Base-by-base conservation (phyloP, 441 rosid species). In the Capsella rubella region DNA sequence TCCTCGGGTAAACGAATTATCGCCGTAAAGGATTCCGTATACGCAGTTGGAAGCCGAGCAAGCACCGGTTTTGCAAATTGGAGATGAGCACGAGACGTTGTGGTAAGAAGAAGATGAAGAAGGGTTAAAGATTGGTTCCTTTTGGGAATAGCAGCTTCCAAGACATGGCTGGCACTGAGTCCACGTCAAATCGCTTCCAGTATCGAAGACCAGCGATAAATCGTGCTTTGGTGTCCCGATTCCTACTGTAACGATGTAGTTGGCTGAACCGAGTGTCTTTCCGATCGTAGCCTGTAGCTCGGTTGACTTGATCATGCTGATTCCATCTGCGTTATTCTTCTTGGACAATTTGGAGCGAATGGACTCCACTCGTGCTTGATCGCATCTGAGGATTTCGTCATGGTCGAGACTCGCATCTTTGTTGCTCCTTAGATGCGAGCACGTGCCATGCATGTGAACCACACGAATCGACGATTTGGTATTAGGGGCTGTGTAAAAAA, bases 161-260 rank as follows among this genome's bases (percentile, higher is more conserved):
- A 8, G 71, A 8, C 93, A 90, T 2, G 92, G 91, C 43, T 78
- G 11, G 11, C 96, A 90, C 50, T 87, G 92, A 0, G 86, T 87
- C 96, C 96, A 90, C 1, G 91, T 84, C 37, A 87, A 46, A 56
- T 73, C 85, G 12, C 92, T 87, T 14, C 90, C 89, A 0, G 93
- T 88, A 64, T 90, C 93, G 18, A 90, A 82, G 5, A 67, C 3
- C 8, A 90, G 79, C 0, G 88, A 62, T 3, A 80, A 16, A 3
- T 82, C 76, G 57, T 72, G 57, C 40, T 76, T 80, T 0, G 93
- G 91, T 2, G 88, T 79, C 5, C 96, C 93, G 1, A 90, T 69
- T 13, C 88, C 88, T 32, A 88, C 76, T 0, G 79, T 84, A 1
- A 88, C 89, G 6, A 81, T 37, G 52, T 70, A 90, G 73, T 86